These are phyloP conservation scores for Gautieria morchelliformis DNA, from an alignment of 768 basidiomycete species.

Conservation along the genomic window DNA sequence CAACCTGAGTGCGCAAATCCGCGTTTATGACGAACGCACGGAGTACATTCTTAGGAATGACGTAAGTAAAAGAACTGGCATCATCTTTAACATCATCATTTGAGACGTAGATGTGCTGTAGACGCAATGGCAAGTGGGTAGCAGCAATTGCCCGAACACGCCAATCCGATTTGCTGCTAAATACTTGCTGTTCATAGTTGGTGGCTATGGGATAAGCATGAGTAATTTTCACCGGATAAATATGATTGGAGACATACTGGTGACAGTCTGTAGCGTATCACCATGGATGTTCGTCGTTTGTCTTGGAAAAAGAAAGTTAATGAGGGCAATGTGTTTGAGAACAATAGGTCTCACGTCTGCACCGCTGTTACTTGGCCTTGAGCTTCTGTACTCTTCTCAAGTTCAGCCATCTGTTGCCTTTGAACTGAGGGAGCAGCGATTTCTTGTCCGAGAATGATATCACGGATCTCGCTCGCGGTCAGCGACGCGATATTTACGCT, in stretches of 20 bases:
- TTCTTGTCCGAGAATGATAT: slow-evolving; percentile 98
- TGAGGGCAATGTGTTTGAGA: background rate
- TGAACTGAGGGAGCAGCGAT: slow-evolving; percentile 93
- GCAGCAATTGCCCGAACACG: slow-evolving; percentile 96
- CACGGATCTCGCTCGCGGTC: slow-evolving; percentile 92
- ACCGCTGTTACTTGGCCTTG: slow-evolving; percentile 92
- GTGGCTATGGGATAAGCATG: slow-evolving; percentile 49
- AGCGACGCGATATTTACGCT: slow-evolving; percentile 97
- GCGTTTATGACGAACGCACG: slow-evolving; percentile 88
- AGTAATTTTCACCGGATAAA: slow-evolving; percentile 3
- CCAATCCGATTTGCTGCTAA: slow-evolving; percentile 99
- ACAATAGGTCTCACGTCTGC: slow-evolving; percentile 52
- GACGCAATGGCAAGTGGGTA: slow-evolving; percentile 88
- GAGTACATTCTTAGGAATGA: slow-evolving; percentile 94
- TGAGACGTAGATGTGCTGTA: slow-evolving; percentile 98
- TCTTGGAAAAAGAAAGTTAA: slow-evolving; percentile 22
- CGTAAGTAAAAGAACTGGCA: slow-evolving; percentile 87
- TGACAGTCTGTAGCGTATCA: slow-evolving; percentile 90
- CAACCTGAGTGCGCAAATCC: slow-evolving; percentile 93
- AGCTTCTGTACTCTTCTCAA: slow-evolving; percentile 94
- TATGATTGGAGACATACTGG: slow-evolving; percentile 45
- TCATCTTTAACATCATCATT: slow-evolving; percentile 99
- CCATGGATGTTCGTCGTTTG: slow-evolving; percentile 97
- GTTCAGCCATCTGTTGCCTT: slow-evolving; percentile 97
- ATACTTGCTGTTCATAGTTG: slow-evolving; percentile 97